phyloP scores from a whole-genome alignment of 2,329 filamentous ascomycete genomes.

The Colletotrichum sp. region DNA sequence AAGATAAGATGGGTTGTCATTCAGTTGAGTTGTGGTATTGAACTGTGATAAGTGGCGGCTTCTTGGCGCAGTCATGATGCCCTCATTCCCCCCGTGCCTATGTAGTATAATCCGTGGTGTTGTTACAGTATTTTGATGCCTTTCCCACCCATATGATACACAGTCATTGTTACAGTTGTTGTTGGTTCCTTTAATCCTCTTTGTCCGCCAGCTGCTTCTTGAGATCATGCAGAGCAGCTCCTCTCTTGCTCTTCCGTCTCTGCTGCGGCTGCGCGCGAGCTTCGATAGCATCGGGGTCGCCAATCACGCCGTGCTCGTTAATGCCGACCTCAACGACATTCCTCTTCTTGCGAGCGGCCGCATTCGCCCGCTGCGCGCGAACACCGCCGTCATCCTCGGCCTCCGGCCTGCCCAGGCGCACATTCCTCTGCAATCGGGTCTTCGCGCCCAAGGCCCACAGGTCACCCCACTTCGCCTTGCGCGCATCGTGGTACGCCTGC shows the following conservation, averaged over 20 bases:
- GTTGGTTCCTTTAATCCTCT: constrained; percentile 24
- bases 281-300: constrained; percentile 28
- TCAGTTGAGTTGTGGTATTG: constrained; percentile 7
- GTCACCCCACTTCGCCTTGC: constrained; percentile 91
- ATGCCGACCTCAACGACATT: constrained; percentile 43
- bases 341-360: constrained; percentile 35
- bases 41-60: not conserved
- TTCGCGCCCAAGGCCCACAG: constrained; percentile 96
- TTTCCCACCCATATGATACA: constrained; percentile 11
- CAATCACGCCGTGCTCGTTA: constrained; percentile 30
- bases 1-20: not conserved
- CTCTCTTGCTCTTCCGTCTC: constrained; percentile 44
- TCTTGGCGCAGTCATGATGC: not conserved
- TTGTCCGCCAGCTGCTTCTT: constrained; percentile 44
- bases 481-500: constrained; percentile 88
- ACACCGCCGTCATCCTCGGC: constrained; percentile 51
- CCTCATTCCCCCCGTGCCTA: not conserved
- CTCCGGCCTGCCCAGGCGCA: constrained; percentile 61
- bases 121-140: constrained; percentile 4
- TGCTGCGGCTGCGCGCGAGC: constrained; percentile 39
- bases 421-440: constrained; percentile 69
- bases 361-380: constrained; percentile 35
- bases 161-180: not conserved
- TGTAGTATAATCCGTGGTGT: not conserved
- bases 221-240: constrained; percentile 39